Percentiles rank a stretch among this genome's conserved stretches.
Evolutionary conservation across 164 flowering plant genomes (phyloP).

Genomic region (Stephania yunnanensis): DNA sequence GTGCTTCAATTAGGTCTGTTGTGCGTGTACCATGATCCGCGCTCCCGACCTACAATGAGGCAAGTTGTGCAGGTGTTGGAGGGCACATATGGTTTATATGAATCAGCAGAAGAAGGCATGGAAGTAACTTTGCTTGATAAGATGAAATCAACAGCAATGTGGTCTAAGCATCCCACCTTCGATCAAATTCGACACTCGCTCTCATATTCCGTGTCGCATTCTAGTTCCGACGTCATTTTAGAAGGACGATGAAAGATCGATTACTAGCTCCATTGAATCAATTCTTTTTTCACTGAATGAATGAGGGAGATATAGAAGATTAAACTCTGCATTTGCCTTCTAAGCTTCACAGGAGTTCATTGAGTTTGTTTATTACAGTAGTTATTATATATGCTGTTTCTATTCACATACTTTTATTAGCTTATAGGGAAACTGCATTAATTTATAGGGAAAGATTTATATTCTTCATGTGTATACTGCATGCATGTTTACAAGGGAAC

Average conservation of each 20-base stretch:
- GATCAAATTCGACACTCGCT: conserved; percentile 23
- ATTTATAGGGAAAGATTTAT: background rate
- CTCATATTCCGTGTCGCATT: conserved; percentile 19
- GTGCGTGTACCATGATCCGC: conserved; percentile 35
- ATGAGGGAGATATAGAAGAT: background rate
- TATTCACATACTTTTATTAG: background rate
- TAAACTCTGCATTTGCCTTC: background rate
- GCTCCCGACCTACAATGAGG: conserved; percentile 38
- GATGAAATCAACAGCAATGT: conserved; percentile 17
- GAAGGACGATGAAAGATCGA: conserved; percentile 25
- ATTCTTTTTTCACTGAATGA: background rate
- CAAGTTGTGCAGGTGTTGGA: conserved; percentile 37
- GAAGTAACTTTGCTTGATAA: conserved; percentile 25
- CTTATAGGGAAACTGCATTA: background rate
- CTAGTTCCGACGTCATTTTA: conserved; percentile 23
- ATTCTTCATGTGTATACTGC: background rate
- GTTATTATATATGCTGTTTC: background rate
- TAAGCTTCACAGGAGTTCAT: background rate
- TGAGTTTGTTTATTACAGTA: background rate
- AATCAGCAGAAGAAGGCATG: conserved; percentile 20
- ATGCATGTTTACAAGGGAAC: background rate
- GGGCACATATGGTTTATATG: conserved; percentile 13
- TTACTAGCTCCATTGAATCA: background rate
- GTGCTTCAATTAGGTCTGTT: conserved; percentile 35
- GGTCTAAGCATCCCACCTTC: conserved; percentile 32